Conservation (phyloP, 352 stramenopile species). For the Pythium coloratum region DNA sequence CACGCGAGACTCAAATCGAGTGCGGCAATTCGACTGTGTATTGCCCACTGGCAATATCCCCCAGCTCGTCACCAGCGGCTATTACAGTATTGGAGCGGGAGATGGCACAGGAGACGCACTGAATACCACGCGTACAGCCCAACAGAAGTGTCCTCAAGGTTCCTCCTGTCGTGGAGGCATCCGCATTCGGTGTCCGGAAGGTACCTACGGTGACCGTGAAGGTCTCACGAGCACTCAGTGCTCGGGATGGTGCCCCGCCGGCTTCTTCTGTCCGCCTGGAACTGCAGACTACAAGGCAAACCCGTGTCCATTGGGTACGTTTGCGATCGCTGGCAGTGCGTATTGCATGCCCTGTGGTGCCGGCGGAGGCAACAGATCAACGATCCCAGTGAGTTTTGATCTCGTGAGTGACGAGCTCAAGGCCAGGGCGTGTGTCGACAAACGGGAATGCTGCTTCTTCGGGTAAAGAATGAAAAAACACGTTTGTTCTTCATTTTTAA, state of each 20-base stretch:
- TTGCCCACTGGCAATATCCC: slow-evolving; percentile 60
- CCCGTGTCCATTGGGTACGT: slow-evolving; percentile 44
- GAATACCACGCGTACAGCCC: slow-evolving; percentile 55
- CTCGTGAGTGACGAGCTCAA: slow-evolving; percentile 10
- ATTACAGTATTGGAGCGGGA: slow-evolving; percentile 49
- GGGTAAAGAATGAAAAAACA: slow-evolving; percentile 20
- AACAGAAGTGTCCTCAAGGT: slow-evolving; percentile 55
- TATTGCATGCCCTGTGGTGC: slow-evolving; percentile 44
- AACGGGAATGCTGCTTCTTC: slow-evolving; percentile 52
- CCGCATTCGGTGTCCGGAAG: slow-evolving; percentile 59
- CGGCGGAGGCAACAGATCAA: neutral
- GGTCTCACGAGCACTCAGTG: slow-evolving; percentile 53
- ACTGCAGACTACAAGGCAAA: slow-evolving; percentile 49
- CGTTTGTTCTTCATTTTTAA: slow-evolving; percentile 1
- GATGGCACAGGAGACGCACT: slow-evolving; percentile 33
- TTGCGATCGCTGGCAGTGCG: slow-evolving; percentile 39
- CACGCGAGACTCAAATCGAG: slow-evolving; percentile 39
- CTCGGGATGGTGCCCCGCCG: slow-evolving; percentile 62
- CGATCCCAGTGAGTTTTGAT: neutral
- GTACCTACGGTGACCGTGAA: slow-evolving; percentile 56
- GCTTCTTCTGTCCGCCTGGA: slow-evolving; percentile 64
- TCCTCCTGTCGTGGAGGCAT: slow-evolving; percentile 79
- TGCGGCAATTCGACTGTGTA: slow-evolving; percentile 55
- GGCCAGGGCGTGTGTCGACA: slow-evolving; percentile 13
- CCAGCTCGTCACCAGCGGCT: slow-evolving; percentile 40